These are phyloP conservation scores for Copromyces sp. DNA, from an alignment of 495 filamentous ascomycete species.

Conservation along the genomic window DNA sequence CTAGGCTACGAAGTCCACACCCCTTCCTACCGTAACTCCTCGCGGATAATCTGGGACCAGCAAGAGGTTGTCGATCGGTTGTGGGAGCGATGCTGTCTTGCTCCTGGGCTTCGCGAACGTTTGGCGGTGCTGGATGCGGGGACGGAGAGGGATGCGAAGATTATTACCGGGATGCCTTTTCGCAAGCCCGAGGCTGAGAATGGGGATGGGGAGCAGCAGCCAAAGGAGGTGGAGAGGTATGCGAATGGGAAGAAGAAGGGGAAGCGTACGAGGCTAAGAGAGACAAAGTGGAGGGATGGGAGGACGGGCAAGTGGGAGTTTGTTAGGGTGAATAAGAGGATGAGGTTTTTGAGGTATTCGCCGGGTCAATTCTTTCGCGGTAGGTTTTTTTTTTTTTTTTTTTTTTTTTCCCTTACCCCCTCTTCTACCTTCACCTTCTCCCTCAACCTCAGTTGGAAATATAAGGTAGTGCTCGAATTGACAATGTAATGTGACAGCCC, in stretches of 20 bases:
- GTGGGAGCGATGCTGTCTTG: conserved; percentile 39
- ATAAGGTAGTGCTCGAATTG: too few relatives aligned
- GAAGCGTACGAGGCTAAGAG: not conserved
- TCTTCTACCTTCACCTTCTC: not conserved
- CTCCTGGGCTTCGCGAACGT: conserved; percentile 20
- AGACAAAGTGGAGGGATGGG: not conserved
- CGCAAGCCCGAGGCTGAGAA: not conserved
- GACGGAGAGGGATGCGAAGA: not conserved
- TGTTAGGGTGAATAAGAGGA: conserved; percentile 54
- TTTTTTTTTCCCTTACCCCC: not conserved
- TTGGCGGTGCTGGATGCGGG: conserved; percentile 6
- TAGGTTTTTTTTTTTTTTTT: conserved; percentile 23
- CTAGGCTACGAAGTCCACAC: conserved; percentile 46
- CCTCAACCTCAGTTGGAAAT: not conserved
- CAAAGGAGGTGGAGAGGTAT: conserved; percentile 1
- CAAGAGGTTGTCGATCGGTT: conserved; percentile 50
- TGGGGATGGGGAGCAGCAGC: not conserved
- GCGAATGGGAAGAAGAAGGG: not conserved
- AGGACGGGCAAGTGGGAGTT: conserved; percentile 37
- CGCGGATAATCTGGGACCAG: conserved; percentile 65
- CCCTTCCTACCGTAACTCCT: conserved; percentile 53
- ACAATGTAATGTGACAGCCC: conserved; percentile 34
- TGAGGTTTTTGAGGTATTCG: conserved; percentile 1
- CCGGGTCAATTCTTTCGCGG: conserved; percentile 26
- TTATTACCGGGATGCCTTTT: not conserved